Base-by-base conservation (phyloP, 1,284 basidiomycete genomes). In the Pseudozyma sp. region DNA sequence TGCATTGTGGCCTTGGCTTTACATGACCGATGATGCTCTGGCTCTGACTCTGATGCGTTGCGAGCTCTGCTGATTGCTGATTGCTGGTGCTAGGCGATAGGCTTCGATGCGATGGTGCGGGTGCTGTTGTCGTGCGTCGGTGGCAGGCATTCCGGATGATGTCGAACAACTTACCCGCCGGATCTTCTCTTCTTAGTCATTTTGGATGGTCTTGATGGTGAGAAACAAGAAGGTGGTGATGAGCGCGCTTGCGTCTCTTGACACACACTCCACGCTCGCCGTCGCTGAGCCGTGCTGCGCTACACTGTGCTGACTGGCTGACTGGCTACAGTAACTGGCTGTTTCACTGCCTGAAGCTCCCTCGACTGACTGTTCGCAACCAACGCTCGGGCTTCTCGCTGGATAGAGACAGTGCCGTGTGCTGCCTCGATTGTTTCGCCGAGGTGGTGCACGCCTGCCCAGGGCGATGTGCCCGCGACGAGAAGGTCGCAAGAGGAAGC, bases 111-210 rank as follows among this genome's bases (percentile, higher is more conserved):
- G 40, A n/a, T 42, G 40, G 9, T 42, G 13, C n/a, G 7, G 40
- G 10, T 37, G 35, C 16, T 14, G 11, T 42, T 10, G 11, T 42
- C 11, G 11, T 7, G n/a, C 7, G 3, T 13, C 16, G 10, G 7
- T 42, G 40, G 13, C 16, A 42, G 4, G 40, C 40, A 16, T 42
- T 42, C 4, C 40, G 16, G 11, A 11, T 45, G 51, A 14, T 59
- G 67, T 39, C 54, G 67, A 53, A 60, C 29, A 30, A 80, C 78
- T 60, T 72, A 80, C 78, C 78, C 78, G 72, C 77, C 91, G 89
- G 93, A 94, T 92, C 96, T 92, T 92, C 96, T 92, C 89, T 98
- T 98, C 90, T 96, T 97, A 83, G 95, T 98, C 96, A 82, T 83
- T 59, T 75, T 79, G 78, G 59, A 57, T 56, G 35, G 67, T 75